A percentile compares a stretch with the other conserved stretches of the same genome.
phyloP scores from a whole-genome alignment of 108 stramenopile genomes.

The Pseudonitzschia delicatissima region DNA sequence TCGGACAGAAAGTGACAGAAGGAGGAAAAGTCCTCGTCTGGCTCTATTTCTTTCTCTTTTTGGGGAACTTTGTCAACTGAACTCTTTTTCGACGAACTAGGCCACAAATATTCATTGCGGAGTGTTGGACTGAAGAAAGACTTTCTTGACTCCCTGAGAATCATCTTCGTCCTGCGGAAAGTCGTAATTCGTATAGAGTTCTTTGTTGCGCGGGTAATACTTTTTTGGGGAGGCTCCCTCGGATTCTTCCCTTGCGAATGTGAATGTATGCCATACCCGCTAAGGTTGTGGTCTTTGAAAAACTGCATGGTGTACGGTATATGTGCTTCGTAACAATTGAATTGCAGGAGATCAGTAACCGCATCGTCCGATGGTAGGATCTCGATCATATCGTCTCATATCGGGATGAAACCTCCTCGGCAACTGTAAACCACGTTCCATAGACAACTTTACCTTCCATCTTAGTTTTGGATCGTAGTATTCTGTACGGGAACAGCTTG shows the following conservation, averaged over 20 bases:
- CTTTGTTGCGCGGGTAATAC: conserved; percentile 19
- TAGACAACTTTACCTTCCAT: conserved; percentile 78
- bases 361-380: conserved; percentile 17
- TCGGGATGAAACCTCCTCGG: conserved; percentile 65
- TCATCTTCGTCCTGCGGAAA: neutral
- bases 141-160: neutral
- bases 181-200: conserved; percentile 24
- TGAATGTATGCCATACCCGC: conserved; percentile 81
- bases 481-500: conserved; percentile 23
- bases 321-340: conserved; percentile 88
- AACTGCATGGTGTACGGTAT: conserved; percentile 92
- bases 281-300: conserved; percentile 76
- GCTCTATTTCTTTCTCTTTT: neutral
- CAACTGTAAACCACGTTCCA: conserved; percentile 77
- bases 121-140: conserved; percentile 35
- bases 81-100: conserved; percentile 11
- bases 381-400: conserved; percentile 53
- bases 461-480: conserved; percentile 80
- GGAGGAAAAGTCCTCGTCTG: conserved; percentile 6
- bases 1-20: conserved; percentile 8
- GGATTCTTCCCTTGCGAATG: conserved; percentile 54
- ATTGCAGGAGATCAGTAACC: conserved; percentile 37
- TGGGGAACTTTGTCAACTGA: neutral
- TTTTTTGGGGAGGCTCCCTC: conserved; percentile 43
- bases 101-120: conserved; percentile 10